Conservation (phyloP, 2,329 filamentous ascomycete genomes). For the Stagonosporopsis vannaccii region DNA sequence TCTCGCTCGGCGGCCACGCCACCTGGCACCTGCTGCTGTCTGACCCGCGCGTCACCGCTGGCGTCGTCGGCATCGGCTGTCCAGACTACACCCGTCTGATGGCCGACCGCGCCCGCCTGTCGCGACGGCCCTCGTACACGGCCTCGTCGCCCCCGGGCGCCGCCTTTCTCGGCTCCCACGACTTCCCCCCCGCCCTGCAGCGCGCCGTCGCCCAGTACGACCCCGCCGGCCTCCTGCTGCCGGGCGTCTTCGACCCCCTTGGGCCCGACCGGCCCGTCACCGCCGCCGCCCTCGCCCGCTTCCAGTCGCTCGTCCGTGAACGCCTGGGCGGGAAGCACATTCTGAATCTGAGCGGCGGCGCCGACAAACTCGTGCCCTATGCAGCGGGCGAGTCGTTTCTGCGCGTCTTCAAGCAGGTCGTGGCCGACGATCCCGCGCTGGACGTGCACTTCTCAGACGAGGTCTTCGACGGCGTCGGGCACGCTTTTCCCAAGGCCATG, state of each 20-base stretch:
- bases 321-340: slow-evolving; percentile 54
- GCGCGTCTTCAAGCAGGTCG: slow-evolving; percentile 66
- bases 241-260: slow-evolving; percentile 32
- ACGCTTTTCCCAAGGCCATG: slow-evolving; percentile 74
- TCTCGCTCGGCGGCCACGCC: slow-evolving; percentile 86
- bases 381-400: slow-evolving; percentile 66
- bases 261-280: slow-evolving; percentile 37
- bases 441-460: slow-evolving; percentile 68
- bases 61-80: slow-evolving; percentile 83
- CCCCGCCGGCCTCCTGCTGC: slow-evolving; percentile 76
- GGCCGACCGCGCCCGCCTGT: slow-evolving; percentile 76
- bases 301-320: slow-evolving; percentile 50
- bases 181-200: slow-evolving; percentile 77
- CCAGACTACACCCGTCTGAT: slow-evolving; percentile 87
- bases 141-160: slow-evolving; percentile 62
- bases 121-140: slow-evolving; percentile 69
- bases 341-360: slow-evolving; percentile 63
- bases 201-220: slow-evolving; percentile 71
- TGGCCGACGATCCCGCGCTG: slow-evolving; percentile 57
- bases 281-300: slow-evolving; percentile 45
- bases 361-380: slow-evolving; percentile 77
- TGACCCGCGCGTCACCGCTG: slow-evolving; percentile 80
- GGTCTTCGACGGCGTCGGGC: slow-evolving; percentile 72
- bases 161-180: slow-evolving; percentile 75
- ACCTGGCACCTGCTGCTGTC: slow-evolving; percentile 83